Conservation (phyloP, 352 stramenopile species). For the Phytophthora syringae region DNA sequence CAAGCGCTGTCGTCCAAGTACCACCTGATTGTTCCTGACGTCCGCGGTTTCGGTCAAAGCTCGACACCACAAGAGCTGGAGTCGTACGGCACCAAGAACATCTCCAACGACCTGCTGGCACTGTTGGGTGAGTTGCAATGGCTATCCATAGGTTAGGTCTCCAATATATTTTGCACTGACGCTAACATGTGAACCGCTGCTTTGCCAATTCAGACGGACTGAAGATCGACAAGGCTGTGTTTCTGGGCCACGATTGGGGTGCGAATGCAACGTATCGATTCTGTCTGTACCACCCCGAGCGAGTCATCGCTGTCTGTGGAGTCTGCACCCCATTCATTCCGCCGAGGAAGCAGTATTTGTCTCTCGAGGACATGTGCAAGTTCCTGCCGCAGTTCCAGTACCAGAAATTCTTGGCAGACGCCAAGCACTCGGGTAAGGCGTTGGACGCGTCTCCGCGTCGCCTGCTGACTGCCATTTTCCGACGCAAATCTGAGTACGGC, state of each 20-base stretch:
- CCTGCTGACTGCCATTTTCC: constrained; percentile 46
- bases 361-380: constrained; percentile 39
- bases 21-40: constrained; percentile 62
- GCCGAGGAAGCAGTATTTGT: constrained; percentile 37
- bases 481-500: constrained; percentile 28
- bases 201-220: constrained; percentile 64
- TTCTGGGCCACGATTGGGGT: constrained; percentile 73
- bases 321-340: constrained; percentile 68
- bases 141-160: no score
- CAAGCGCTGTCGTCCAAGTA: constrained; percentile 50
- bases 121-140: constrained; percentile 43
- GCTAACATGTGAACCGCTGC: no score
- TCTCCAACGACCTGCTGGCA: constrained; percentile 46
- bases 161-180: no score
- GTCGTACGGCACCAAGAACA: constrained; percentile 57
- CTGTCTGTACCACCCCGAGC: constrained; percentile 59
- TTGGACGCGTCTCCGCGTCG: constrained; percentile 38
- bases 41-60: constrained; percentile 60
- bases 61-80: constrained; percentile 44
- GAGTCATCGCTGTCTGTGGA: constrained; percentile 56
- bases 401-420: constrained; percentile 43
- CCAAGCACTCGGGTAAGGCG: constrained; percentile 32
- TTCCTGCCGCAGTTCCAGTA: constrained; percentile 48
- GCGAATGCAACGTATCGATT: constrained; percentile 56
- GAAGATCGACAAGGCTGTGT: constrained; percentile 49